Base-by-base conservation (phyloP, 1,284 basidiomycete genomes). In the Microbotryum lychnidis-dioicae region DNA sequence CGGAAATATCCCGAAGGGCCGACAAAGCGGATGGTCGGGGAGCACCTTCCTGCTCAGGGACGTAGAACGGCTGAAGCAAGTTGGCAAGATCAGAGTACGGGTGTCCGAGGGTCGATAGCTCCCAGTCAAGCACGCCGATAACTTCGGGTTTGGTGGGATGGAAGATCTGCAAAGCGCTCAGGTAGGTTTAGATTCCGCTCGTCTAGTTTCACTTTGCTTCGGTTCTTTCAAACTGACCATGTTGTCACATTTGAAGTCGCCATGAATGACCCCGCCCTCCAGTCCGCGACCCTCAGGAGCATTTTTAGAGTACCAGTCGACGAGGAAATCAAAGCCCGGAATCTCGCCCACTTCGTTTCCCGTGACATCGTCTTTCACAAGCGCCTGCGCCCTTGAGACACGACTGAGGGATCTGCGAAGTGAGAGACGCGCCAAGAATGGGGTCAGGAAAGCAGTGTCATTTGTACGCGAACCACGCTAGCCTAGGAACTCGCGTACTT, bases 171-270 rank as follows among this genome's bases (percentile, higher is more conserved):
- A 14, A 7, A 2, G 6, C n/a, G 18, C 37, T 31, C 14, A 33
- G 47, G 58, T 21, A 18, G 20, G 18, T 4, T 12, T 27, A 20
- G 4, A 18, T 55, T 20, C n/a, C 29, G 23, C 31, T 16, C 46
- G n/a, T 54, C 20, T 5, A 7, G n/a, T 14, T 4, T 10, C 10
- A 20, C 9, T 3, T 10, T 14, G 6, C 25, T 14, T 46, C 45
- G 23, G 18, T 21, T 31, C 31, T 31, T 31, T 31, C 47, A n/a
- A 47, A 70, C 70, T 6, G 1, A 72, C 72, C 55, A 97, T 75
- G 74, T 97, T 98, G 76, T 98, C 93, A 25, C 96, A 81, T 76
- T 98, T 98, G 75, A 91, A 97, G 75, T 97, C 93, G 25, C 94
- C 93, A 73, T 97, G 93, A 5, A 96, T 89, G 66, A 94, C 84